phyloP scores from a whole-genome alignment of 1,284 basidiomycete genomes.

The Phlebopus sp. region DNA sequence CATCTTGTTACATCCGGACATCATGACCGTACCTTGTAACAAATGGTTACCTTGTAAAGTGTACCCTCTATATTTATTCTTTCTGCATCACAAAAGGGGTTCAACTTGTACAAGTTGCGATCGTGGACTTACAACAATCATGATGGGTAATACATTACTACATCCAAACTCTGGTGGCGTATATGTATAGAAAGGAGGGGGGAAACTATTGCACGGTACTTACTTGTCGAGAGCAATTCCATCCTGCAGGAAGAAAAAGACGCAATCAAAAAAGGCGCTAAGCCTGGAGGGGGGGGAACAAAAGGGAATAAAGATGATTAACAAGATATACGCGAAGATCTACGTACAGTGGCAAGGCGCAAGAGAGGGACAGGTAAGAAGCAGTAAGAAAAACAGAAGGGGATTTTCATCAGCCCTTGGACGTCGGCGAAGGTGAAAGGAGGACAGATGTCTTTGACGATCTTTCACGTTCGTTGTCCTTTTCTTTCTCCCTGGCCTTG shows the following conservation, averaged over 20 bases:
- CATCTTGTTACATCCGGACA: no score
- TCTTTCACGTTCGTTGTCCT: constrained; percentile 8
- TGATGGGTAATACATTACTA: constrained; percentile 24
- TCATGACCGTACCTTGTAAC: no score
- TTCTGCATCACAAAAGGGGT: constrained; percentile 10
- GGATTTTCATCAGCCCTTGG: not conserved
- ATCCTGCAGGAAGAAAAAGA: constrained; percentile 11
- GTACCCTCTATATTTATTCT: not conserved
- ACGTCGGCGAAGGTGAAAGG: constrained; percentile 11
- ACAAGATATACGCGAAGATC: constrained; percentile 2
- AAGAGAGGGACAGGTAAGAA: no score
- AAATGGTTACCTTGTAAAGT: no score
- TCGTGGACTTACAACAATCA: constrained; percentile 18
- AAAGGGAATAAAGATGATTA: constrained; percentile 19
- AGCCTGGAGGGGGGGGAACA: constrained; percentile 1
- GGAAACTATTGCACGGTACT: constrained; percentile 17
- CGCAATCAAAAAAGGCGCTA: not conserved
- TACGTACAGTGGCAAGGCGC: not conserved
- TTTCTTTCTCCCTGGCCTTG: constrained; percentile 22
- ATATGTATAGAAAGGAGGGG: constrained; percentile 14
- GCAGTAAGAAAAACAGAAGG: no score
- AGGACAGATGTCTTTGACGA: not conserved
- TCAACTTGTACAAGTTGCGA: constrained; percentile 6
- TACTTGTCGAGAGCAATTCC: constrained; percentile 11
- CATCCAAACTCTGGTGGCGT: constrained; percentile 18